These are phyloP conservation scores for Karstenula rhodostoma DNA, from an alignment of 2,329 filamentous ascomycete species.

Conservation along the genomic window DNA sequence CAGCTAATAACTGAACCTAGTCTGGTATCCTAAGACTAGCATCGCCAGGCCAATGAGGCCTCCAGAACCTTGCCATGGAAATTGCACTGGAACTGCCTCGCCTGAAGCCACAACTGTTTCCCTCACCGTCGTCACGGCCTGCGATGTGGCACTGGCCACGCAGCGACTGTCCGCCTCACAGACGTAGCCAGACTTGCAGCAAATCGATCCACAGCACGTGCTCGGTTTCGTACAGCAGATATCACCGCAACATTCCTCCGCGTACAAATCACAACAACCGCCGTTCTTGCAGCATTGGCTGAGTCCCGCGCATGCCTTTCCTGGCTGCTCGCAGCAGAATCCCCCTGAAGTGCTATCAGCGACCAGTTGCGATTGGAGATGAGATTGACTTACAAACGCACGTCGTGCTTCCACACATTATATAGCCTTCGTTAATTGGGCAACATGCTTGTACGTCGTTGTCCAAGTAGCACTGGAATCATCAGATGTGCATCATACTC, in stretches of 20 bases:
- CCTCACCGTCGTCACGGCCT: not conserved
- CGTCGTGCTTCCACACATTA: not conserved
- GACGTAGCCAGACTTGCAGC: not conserved
- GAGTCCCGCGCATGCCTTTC: not conserved
- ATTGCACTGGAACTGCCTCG: not conserved
- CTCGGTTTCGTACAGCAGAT: not conserved
- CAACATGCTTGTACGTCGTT: not conserved
- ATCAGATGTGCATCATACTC: not conserved
- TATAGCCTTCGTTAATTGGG: not conserved
- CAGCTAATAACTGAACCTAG: not conserved
- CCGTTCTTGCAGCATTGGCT: slow-evolving; percentile 1
- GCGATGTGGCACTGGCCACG: not conserved
- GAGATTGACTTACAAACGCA: not conserved
- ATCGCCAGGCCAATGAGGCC: not conserved
- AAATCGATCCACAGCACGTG: not conserved
- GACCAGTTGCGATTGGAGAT: not conserved
- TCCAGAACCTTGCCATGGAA: not conserved
- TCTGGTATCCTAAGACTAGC: not conserved
- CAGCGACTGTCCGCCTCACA: slow-evolving; percentile 2
- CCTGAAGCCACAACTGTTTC: not conserved
- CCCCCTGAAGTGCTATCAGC: not conserved
- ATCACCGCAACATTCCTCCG: slow-evolving; percentile 3
- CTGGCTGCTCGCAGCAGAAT: not conserved
- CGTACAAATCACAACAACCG: not conserved
- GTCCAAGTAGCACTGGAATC: not conserved